Evolutionary conservation across 768 basidiomycete genomes (phyloP).

Genomic region (Butyriboletus loyo): DNA sequence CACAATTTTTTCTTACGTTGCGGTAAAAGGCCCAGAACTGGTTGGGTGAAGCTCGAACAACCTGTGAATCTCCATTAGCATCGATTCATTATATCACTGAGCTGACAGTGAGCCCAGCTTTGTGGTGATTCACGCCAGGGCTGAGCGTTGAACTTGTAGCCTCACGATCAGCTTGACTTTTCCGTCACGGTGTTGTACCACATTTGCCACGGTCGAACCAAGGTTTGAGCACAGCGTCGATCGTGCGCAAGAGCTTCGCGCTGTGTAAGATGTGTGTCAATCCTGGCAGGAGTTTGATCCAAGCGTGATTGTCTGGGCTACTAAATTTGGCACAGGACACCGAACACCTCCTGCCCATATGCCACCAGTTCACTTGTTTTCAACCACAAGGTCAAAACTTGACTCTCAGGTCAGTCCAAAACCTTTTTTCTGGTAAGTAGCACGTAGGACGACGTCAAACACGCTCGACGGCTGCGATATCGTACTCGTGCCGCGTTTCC

Average conservation of each 20-base stretch:
- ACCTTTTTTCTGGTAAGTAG: neutral
- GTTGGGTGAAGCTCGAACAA: slow-evolving; percentile 66
- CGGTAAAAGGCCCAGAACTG: slow-evolving; percentile 78
- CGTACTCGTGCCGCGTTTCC: slow-evolving; percentile 17
- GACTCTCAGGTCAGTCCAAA: slow-evolving; percentile 5
- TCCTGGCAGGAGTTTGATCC: too few relatives aligned
- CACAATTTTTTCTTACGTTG: slow-evolving; percentile 39
- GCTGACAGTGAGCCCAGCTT: slow-evolving; percentile 76
- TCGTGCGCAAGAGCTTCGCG: slow-evolving; percentile 56
- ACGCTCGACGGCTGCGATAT: slow-evolving; percentile 20
- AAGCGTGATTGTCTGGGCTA: too few relatives aligned
- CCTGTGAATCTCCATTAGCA: slow-evolving; percentile 36
- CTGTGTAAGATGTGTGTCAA: slow-evolving; percentile 33
- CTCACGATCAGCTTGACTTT: slow-evolving; percentile 74
- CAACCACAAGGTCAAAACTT: neutral
- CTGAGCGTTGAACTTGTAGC: slow-evolving; percentile 67
- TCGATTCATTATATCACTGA: neutral
- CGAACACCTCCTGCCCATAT: too few relatives aligned
- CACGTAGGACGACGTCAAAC: slow-evolving; percentile 24
- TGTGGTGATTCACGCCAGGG: slow-evolving; percentile 81
- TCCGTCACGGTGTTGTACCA: slow-evolving; percentile 63
- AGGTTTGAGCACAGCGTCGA: slow-evolving; percentile 62
- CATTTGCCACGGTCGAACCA: slow-evolving; percentile 50
- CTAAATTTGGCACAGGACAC: too few relatives aligned
- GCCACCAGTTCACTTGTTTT: neutral